Percentiles rank a stretch among this genome's conserved stretches.
These are phyloP conservation scores for Ceratobasidium sp. DNA, from an alignment of 1,284 basidiomycete species.

Conservation along the genomic window DNA sequence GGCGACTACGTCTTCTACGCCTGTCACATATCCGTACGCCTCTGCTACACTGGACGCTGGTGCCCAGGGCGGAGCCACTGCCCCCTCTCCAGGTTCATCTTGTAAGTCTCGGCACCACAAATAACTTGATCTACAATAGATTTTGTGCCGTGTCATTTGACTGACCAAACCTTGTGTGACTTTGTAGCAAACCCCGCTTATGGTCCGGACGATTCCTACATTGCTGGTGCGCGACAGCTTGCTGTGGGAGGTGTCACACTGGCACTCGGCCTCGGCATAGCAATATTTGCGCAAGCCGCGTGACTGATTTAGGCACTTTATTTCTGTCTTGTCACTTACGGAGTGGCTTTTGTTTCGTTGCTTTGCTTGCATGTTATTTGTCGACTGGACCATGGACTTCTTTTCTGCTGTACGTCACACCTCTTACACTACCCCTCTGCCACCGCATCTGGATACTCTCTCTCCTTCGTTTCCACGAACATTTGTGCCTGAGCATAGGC, in stretches of 20 bases:
- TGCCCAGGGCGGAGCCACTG: slow-evolving; percentile 13
- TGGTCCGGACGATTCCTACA: slow-evolving; percentile 33
- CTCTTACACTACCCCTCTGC: slow-evolving; percentile 12
- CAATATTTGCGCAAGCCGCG: background rate
- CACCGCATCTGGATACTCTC: slow-evolving; percentile 19
- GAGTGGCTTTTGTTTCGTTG: background rate
- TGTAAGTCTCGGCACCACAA: slow-evolving; percentile 19
- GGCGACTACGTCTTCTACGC: slow-evolving; percentile 2
- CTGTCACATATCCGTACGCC: slow-evolving; percentile 19
- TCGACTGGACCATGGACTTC: slow-evolving; percentile 16
- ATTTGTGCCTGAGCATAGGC: slow-evolving; percentile 24
- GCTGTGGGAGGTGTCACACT: slow-evolving; percentile 19
- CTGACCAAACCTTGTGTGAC: background rate
- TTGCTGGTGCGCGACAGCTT: slow-evolving; percentile 12
- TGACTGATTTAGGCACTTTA: too few species aligned
- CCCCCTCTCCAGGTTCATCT: slow-evolving; percentile 8
- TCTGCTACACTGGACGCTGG: background rate
- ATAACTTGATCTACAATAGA: background rate
- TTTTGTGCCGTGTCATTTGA: background rate
- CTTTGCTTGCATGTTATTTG: slow-evolving; percentile 12
- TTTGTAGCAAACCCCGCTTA: slow-evolving; percentile 5
- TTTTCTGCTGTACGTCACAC: slow-evolving; percentile 10
- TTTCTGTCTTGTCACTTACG: background rate
- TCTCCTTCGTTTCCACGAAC: slow-evolving; percentile 4
- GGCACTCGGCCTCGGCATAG: slow-evolving; percentile 18